Conservation (phyloP, 192 early-diverging fungal species). For the Hyaloraphidium curvatum region DNA sequence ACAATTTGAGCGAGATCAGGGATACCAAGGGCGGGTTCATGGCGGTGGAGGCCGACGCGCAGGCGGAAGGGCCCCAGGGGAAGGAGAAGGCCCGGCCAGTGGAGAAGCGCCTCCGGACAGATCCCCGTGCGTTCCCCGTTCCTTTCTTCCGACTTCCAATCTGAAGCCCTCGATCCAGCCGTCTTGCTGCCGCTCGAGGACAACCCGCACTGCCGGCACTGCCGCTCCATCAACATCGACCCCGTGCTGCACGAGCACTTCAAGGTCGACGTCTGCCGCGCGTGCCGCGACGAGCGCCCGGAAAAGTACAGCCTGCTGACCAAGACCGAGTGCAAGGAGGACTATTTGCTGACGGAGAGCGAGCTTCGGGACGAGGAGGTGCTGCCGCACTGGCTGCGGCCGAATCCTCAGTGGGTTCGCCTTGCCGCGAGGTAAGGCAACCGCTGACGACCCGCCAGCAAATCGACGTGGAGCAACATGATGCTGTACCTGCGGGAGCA, state of each 20-base stretch:
- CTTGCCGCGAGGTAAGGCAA: neutral
- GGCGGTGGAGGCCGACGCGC: conserved; percentile 24
- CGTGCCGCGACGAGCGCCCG: conserved; percentile 48
- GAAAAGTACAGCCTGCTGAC: conserved; percentile 88
- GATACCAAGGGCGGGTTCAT: conserved; percentile 82
- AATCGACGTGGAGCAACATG: conserved; percentile 94
- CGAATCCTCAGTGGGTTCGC: conserved; percentile 62
- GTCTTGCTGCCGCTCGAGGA: conserved; percentile 25
- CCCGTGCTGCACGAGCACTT: conserved; percentile 49
- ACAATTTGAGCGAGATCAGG: conserved; percentile 66
- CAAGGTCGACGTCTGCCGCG: conserved; percentile 47
- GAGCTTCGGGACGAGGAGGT: conserved; percentile 57
- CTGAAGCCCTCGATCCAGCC: conserved; percentile 14
- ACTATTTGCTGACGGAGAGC: conserved; percentile 89
- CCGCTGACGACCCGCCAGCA: conserved; percentile 15
- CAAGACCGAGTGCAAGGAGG: conserved; percentile 86
- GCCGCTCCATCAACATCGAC: conserved; percentile 69
- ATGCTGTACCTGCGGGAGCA: conserved; percentile 70
- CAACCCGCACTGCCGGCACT: conserved; percentile 61
- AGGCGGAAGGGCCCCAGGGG: neutral
- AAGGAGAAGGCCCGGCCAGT: conserved; percentile 16
- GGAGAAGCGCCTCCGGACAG: conserved; percentile 13
- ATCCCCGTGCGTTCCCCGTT: conserved; percentile 23
- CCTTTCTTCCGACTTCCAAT: neutral
- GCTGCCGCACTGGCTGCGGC: conserved; percentile 66